A percentile compares a stretch with the other conserved stretches of the same genome.
phyloP scores from a whole-genome alignment of 441 rosid species.

The Populus hybrid region DNA sequence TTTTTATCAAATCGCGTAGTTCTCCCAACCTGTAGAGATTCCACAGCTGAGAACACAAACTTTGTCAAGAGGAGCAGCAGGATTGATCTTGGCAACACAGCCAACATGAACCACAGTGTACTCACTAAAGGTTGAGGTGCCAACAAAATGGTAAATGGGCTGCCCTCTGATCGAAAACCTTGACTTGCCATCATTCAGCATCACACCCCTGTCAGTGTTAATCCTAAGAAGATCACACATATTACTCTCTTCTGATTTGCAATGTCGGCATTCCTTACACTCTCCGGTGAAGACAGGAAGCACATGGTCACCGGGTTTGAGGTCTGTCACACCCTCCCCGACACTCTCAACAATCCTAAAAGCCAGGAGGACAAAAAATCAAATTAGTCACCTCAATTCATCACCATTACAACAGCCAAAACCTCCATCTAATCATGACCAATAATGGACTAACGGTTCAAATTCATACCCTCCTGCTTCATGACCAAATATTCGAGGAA shows the following conservation, averaged over 20 bases:
- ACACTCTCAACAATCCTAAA: constrained; percentile 56
- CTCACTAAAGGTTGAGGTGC: constrained; percentile 48
- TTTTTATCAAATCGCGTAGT: too few species aligned
- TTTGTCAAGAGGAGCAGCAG: constrained; percentile 48
- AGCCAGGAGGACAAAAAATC: background rate
- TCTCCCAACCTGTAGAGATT: constrained; percentile 40
- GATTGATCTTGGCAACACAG: constrained; percentile 43
- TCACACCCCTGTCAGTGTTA: constrained; percentile 45
- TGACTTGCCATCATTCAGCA: constrained; percentile 41
- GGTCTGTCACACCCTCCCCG: constrained; percentile 49
- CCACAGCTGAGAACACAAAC: constrained; percentile 51
- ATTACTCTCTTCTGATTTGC: constrained; percentile 54
- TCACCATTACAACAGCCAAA: too few species aligned
- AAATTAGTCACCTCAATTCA: background rate
- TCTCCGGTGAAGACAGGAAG: constrained; percentile 68
- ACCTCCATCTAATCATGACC: too few species aligned
- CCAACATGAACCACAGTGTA: constrained; percentile 47
- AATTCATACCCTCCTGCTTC: constrained; percentile 43
- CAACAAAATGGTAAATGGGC: constrained; percentile 45
- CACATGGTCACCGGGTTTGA: constrained; percentile 53
- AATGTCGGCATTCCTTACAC: constrained; percentile 44
- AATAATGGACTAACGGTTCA: too few species aligned
- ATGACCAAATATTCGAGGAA: constrained; percentile 48
- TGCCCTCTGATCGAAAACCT: constrained; percentile 41
- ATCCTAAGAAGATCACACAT: constrained; percentile 50